Conservation (phyloP, 805 yeast genomes). For the fission yeast (Schizosaccharomyces pombe) region DNA sequence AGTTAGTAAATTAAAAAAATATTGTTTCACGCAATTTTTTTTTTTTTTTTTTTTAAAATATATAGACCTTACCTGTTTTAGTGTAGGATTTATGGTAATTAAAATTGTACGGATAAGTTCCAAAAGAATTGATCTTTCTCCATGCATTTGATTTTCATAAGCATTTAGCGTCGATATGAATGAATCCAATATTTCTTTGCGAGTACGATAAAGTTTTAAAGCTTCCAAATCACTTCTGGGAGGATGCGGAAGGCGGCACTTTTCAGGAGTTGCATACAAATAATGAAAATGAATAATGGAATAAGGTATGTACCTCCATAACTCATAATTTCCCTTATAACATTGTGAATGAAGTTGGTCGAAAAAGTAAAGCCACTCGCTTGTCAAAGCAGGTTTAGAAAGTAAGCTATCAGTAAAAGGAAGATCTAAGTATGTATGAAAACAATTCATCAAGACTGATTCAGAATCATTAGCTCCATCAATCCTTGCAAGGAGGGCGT, state of each 20-base stretch:
- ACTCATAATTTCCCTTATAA: constrained; percentile 21
- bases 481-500: neutral
- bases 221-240: constrained; percentile 9
- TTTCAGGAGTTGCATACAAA: constrained; percentile 33
- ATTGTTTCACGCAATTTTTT: constrained; percentile 9
- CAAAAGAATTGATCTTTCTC: constrained; percentile 14
- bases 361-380: constrained; percentile 57
- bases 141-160: constrained; percentile 7
- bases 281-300: constrained; percentile 40
- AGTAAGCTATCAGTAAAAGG: constrained; percentile 43
- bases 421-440: constrained; percentile 36
- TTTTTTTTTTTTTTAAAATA: constrained; percentile 4
- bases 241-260: neutral
- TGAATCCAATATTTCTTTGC: constrained; percentile 14
- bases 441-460: constrained; percentile 48
- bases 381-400: constrained; percentile 31
- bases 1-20: no score
- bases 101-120: constrained; percentile 13
- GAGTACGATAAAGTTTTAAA: constrained; percentile 14
- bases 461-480: constrained; percentile 20
- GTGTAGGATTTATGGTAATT: constrained; percentile 8
- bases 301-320: constrained; percentile 30
- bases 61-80: constrained; percentile 6
- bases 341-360: constrained; percentile 29
- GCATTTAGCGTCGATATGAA: constrained; percentile 6